Evolutionary conservation across 768 basidiomycete genomes (phyloP), one percentile per base, ranked within the genome.

Genomic region (Rhizopogon vesiculosus): DNA sequence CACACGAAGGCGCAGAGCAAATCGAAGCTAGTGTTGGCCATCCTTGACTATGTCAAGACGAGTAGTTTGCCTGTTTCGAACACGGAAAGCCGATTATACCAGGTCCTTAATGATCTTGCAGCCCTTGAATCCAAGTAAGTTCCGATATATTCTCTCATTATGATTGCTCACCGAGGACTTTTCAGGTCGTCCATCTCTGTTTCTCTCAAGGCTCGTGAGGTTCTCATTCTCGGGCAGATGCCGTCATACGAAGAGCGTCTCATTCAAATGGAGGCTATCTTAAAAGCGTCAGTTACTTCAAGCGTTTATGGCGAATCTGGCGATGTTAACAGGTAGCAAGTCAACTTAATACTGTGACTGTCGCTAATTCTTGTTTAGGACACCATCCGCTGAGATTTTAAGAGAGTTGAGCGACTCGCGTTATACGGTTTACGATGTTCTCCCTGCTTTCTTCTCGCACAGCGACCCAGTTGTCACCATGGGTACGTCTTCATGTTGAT

Each of bases 1-100:
- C 97, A 99, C 72, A 92, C 93, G 76, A 96, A 94, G 73, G 93
- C 92, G 7, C 88, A 90, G 60, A 85, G 88, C 74, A 98, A 98
- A 77, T 85, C 86, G 61, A 93, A 91, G 68, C 80, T 98, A 49
- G 81, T 97, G 43, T 79, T 96, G 46, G 81, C 85, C 16, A 76
- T 98, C 43, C 81, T 98, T 41, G 95, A 98, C 61, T 82, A 95
- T 64, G 83, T 98, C 75, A 97, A 97, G 76, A 78, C 78, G 33
- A 85, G 85, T 61, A 84, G 85, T 38, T 72, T 90, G 51, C 87
- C 85, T 44, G 84, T 93, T 25, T 87, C 89, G 18, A 84, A 86
- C 59, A 65, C 83, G 5, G 93, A 97, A 53, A 81, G 85, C 55
- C 75, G 77, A 48, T 74, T 98, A 59, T 86, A 86, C 68, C 78